These are phyloP conservation scores for Xanthoconium purpureum DNA, from an alignment of 768 basidiomycete species.

Conservation along the genomic window DNA sequence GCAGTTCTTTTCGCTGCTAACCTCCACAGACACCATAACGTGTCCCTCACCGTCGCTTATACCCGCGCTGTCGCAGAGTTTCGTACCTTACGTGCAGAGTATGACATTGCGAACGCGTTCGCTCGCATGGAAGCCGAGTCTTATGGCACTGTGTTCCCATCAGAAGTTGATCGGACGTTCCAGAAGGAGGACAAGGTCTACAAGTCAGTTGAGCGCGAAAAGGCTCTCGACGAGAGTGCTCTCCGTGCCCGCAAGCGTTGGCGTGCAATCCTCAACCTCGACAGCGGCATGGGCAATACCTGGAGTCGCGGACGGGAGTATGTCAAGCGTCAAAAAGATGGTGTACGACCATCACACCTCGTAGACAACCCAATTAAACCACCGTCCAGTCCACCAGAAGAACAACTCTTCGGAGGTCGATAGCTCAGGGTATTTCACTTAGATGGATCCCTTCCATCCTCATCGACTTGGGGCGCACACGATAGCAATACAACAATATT, in stretches of 20 bases:
- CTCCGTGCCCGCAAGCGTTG: constrained; percentile 71
- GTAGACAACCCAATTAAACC: constrained; percentile 39
- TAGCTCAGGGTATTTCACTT: constrained; percentile 10
- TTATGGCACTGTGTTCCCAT: constrained; percentile 65
- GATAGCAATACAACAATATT: constrained; percentile 18
- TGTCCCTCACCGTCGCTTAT: constrained; percentile 79
- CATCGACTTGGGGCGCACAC: neutral
- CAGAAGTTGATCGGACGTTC: constrained; percentile 60
- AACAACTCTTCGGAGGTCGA: constrained; percentile 19
- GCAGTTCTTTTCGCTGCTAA: constrained; percentile 77
- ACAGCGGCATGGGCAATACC: constrained; percentile 38
- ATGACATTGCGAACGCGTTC: constrained; percentile 69
- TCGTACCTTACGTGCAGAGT: constrained; percentile 81
- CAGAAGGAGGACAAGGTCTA: constrained; percentile 60
- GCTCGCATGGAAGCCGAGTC: constrained; percentile 79
- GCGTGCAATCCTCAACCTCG: constrained; percentile 59
- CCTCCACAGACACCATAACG: constrained; percentile 60
- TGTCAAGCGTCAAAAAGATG: constrained; percentile 67
- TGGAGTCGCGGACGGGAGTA: constrained; percentile 80
- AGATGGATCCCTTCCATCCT: neutral
- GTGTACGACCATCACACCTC: constrained; percentile 63
- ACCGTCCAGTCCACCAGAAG: constrained; percentile 22
- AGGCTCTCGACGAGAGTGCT: constrained; percentile 56
- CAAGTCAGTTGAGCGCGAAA: constrained; percentile 54
- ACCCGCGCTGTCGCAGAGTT: constrained; percentile 78